Conservation (phyloP, 306 rosid species). For the Medicago lupulina region DNA sequence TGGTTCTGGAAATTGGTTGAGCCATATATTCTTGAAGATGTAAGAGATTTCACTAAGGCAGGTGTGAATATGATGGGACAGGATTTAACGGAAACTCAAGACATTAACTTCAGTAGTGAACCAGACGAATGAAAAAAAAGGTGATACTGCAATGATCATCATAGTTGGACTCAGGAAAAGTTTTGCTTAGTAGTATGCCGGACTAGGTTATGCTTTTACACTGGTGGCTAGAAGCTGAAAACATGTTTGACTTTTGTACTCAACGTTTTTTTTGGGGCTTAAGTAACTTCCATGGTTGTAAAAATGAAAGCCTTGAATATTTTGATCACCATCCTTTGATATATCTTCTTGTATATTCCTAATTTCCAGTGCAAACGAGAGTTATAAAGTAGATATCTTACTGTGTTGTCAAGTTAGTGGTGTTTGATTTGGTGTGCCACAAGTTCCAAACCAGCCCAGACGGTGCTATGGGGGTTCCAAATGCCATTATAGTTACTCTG, state of each 20-base stretch:
- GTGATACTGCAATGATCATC: slow-evolving; percentile 1
- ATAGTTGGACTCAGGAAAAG: slow-evolving; percentile 27
- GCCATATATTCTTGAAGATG: slow-evolving; percentile 68
- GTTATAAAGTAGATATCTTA: neutral
- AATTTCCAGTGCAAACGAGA: neutral
- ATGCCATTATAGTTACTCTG: neutral
- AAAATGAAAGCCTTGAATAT: slow-evolving; percentile 11
- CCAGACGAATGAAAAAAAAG: slow-evolving; percentile 55
- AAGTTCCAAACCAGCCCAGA: neutral
- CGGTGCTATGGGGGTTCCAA: neutral
- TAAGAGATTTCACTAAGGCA: slow-evolving; percentile 53
- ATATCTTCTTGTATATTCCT: neutral
- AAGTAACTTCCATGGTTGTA: neutral
- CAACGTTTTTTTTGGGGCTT: neutral
- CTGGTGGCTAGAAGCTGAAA: slow-evolving; percentile 9
- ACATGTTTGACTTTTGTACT: neutral
- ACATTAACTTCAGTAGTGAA: slow-evolving; percentile 58
- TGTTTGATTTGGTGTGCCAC: neutral
- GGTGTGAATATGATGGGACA: slow-evolving; percentile 42
- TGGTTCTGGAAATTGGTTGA: slow-evolving; percentile 85
- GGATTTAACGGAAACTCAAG: slow-evolving; percentile 44
- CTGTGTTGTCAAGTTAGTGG: neutral
- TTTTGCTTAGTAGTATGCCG: slow-evolving; percentile 9
- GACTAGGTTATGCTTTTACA: slow-evolving; percentile 27
- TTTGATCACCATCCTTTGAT: slow-evolving; percentile 11